A percentile compares a stretch with the other conserved stretches of the same genome.
Evolutionary conservation across 1,284 basidiomycete species (phyloP).

Genomic region (Ustilago shanxiensis): DNA sequence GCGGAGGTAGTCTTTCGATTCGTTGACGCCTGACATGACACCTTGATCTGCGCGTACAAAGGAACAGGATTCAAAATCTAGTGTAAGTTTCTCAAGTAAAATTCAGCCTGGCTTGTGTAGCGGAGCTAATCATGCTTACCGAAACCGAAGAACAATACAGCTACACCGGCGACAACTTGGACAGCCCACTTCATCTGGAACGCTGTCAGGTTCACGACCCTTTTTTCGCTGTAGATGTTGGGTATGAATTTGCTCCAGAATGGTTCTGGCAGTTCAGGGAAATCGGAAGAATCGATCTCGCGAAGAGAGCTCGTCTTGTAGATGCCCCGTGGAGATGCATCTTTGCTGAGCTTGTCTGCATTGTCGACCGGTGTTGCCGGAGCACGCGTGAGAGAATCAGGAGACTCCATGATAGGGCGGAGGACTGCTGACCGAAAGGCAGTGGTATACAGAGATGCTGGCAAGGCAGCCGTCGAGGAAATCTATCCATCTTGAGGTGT

Average conservation of each 20-base stretch:
- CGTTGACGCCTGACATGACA: constrained; percentile 36
- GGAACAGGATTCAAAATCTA: neutral
- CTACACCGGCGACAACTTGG: constrained; percentile 33
- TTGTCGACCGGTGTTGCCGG: constrained; percentile 16
- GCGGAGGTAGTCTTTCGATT: constrained; percentile 33
- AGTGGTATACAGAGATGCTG: too few relatives aligned
- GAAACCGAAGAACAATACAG: constrained; percentile 38
- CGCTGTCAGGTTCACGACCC: constrained; percentile 23
- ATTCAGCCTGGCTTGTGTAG: neutral
- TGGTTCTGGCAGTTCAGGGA: constrained; percentile 28
- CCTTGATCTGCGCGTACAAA: constrained; percentile 20
- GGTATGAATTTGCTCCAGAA: constrained; percentile 34
- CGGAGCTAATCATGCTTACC: neutral
- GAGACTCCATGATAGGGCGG: constrained; percentile 22
- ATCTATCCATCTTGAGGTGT: too few relatives aligned
- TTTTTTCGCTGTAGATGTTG: constrained; percentile 30
- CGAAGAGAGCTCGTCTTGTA: constrained; percentile 15
- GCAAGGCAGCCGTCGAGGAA: too few relatives aligned
- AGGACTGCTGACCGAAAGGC: neutral
- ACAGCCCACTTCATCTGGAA: constrained; percentile 46
- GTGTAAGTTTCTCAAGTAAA: neutral
- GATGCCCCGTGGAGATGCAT: constrained; percentile 4
- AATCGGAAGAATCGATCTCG: constrained; percentile 15
- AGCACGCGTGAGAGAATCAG: constrained; percentile 21
- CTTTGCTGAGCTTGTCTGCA: constrained; percentile 18